These are phyloP conservation scores for Hsuehochloa calcarea DNA, from an alignment of 176 grass and related monocot genomes.

Conservation along the genomic window DNA sequence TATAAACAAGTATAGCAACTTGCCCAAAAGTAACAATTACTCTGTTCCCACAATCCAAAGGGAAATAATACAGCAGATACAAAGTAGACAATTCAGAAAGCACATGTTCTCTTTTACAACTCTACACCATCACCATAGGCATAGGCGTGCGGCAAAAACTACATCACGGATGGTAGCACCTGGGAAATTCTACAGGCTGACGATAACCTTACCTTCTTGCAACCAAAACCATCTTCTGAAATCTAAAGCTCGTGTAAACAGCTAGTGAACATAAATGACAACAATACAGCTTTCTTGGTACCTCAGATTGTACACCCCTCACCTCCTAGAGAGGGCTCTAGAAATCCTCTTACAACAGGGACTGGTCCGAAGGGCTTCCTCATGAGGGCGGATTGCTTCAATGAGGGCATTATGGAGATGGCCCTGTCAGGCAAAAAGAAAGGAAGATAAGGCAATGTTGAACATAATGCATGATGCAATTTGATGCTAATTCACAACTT, in stretches of 20 bases:
- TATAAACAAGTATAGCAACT: constrained; percentile 30
- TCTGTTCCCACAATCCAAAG: neutral
- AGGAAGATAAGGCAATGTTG: neutral
- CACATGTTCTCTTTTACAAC: constrained; percentile 37
- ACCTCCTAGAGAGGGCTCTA: constrained; percentile 54
- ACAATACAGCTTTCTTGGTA: constrained; percentile 37
- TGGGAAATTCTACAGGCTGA: constrained; percentile 32
- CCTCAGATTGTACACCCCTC: constrained; percentile 51
- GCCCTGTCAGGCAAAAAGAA: constrained; percentile 44
- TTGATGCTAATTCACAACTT: neutral
- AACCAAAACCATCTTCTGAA: constrained; percentile 41
- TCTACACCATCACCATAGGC: constrained; percentile 35
- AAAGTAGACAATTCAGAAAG: constrained; percentile 16
- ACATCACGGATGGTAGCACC: neutral
- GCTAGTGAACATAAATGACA: constrained; percentile 52
- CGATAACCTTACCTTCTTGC: constrained; percentile 20
- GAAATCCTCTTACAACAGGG: constrained; percentile 91
- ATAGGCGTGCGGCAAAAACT: constrained; percentile 23
- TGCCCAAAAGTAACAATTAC: constrained; percentile 20
- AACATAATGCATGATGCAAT: neutral
- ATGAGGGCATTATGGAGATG: constrained; percentile 42
- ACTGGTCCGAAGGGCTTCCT: constrained; percentile 59
- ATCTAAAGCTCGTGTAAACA: constrained; percentile 29
- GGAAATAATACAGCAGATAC: constrained; percentile 44
- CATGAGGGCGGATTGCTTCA: constrained; percentile 63